Base-by-base conservation (phyloP, 768 basidiomycete genomes). In the Leccinum subtestaceum region DNA sequence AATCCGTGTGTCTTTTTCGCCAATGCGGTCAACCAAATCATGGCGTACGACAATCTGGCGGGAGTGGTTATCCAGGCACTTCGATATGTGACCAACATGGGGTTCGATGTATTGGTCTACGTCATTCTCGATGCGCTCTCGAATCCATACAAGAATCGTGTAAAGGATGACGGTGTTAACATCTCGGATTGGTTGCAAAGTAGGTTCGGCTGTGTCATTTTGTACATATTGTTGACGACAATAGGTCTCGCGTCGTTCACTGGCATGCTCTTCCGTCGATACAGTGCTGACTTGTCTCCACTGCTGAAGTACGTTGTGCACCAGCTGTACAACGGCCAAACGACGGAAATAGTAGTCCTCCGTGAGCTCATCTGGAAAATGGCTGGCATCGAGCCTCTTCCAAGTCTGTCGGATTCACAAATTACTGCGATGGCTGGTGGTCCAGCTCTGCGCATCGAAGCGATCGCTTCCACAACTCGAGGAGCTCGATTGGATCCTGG, bases 21-120 rank as follows among this genome's bases (percentile, higher is more conserved):
- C 23, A 90, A 91, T 61, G 93, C 91, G 0, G 87, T 99, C 50
- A 87, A 88, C 63, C 97, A 98, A 73, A 90, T 98, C 58, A 93
- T 94, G 88, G 88, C 92, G 13, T 99, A 99, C 68, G 92, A 96
- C 69, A 99, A 98, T 73, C 75, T 97, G 55, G 93, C 92, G 10
- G 82, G 81, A 45, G 92, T 95, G 21, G 89, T 98, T 46, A 89
- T 98, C 25, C 93, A 94, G 65, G 90, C 90, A 17, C 79, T 94
- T 64, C 80, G 91, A 70, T 95, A 91, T 74, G 86, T 94, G 63
- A 94, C 93, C 3, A 88, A 88, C 61, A 89, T 99, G 82, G 93
- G 93, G 7, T 98, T 93, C 68, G 97, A 99, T 69, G 93, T 97
- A 9, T 78, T 98, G 11, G 86, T 93, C 17, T 98, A 88, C 69